These are phyloP conservation scores for Neurospora terricola DNA, from an alignment of 495 filamentous ascomycete genomes.

Conservation along the genomic window DNA sequence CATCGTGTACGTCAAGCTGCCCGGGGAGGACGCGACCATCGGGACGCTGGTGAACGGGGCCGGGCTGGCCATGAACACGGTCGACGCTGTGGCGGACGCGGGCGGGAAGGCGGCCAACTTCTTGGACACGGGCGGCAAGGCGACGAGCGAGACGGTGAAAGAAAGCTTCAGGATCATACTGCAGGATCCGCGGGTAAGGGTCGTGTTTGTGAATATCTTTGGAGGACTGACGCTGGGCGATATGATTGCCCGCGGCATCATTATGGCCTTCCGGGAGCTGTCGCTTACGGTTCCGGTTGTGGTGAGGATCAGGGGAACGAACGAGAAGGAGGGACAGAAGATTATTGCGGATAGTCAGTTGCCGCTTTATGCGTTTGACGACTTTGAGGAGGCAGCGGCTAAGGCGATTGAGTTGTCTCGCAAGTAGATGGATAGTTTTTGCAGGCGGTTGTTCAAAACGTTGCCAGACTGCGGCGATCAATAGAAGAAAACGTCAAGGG, in stretches of 20 bases:
- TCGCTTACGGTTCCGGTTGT: slow-evolving; percentile 65
- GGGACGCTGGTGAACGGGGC: slow-evolving; percentile 81
- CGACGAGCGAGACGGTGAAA: slow-evolving; percentile 75
- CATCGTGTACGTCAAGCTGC: slow-evolving; percentile 61
- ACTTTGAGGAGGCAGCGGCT: slow-evolving; percentile 67
- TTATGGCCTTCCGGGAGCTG: slow-evolving; percentile 67
- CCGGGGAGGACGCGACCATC: slow-evolving; percentile 41
- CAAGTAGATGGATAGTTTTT: neutral
- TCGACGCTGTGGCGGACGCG: slow-evolving; percentile 61
- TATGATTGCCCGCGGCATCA: slow-evolving; percentile 80
- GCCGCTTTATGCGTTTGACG: slow-evolving; percentile 65
- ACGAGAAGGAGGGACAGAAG: slow-evolving; percentile 64
- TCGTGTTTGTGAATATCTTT: slow-evolving; percentile 85
- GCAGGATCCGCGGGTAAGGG: slow-evolving; percentile 57
- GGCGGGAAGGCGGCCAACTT: slow-evolving; percentile 68
- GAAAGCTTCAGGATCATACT: slow-evolving; percentile 64
- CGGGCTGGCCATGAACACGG: slow-evolving; percentile 87
- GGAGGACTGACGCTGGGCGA: slow-evolving; percentile 76
- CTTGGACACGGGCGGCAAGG: slow-evolving; percentile 84
- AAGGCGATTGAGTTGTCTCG: slow-evolving; percentile 63
- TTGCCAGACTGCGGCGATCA: neutral
- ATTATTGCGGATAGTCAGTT: slow-evolving; percentile 71
- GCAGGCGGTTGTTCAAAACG: neutral
- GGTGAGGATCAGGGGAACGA: slow-evolving; percentile 75
- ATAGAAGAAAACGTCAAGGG: neutral